These are phyloP conservation scores for Globisporangium megalacanthum DNA, from an alignment of 352 stramenopile genomes.

Conservation along the genomic window DNA sequence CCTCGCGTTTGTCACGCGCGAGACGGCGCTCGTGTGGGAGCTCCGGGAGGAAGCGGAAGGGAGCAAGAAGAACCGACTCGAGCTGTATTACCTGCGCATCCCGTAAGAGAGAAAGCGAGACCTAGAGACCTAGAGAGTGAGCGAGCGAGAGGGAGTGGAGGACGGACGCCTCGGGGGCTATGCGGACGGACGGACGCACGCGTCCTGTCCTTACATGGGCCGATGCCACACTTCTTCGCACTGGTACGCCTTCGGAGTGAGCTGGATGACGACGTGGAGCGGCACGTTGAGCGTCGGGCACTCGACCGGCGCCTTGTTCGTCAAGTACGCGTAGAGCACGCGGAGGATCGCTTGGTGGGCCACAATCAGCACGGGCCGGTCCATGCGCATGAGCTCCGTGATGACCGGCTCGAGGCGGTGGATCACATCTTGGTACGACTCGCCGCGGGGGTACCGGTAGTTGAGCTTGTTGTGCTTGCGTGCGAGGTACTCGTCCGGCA, in stretches of 20 bases:
- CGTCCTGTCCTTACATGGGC: conserved; percentile 50
- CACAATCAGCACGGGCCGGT: conserved; percentile 91
- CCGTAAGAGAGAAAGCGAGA: background rate
- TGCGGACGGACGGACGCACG: background rate
- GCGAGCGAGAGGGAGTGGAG: background rate
- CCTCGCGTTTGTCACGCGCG: conserved; percentile 41
- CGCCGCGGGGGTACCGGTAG: conserved; percentile 87
- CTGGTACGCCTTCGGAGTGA: conserved; percentile 93
- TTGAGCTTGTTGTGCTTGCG: conserved; percentile 89
- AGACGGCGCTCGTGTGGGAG: conserved; percentile 41
- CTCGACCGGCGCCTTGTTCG: conserved; percentile 88
- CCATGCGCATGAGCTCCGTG: conserved; percentile 95
- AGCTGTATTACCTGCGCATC: conserved; percentile 63
- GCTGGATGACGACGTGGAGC: conserved; percentile 94
- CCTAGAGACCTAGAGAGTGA: background rate
- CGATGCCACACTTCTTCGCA: conserved; percentile 92
- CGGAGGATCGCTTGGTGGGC: conserved; percentile 94
- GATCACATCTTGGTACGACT: conserved; percentile 98
- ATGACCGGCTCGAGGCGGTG: conserved; percentile 96
- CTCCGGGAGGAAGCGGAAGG: conserved; percentile 39
- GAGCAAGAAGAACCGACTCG: conserved; percentile 52
- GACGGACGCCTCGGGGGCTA: background rate
- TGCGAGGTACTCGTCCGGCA: conserved; percentile 92
- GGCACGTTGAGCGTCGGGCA: conserved; percentile 92
- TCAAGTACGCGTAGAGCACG: conserved; percentile 96